Conservation (phyloP, 2,329 filamentous ascomycete species). For the Ophiostoma perfectum region DNA sequence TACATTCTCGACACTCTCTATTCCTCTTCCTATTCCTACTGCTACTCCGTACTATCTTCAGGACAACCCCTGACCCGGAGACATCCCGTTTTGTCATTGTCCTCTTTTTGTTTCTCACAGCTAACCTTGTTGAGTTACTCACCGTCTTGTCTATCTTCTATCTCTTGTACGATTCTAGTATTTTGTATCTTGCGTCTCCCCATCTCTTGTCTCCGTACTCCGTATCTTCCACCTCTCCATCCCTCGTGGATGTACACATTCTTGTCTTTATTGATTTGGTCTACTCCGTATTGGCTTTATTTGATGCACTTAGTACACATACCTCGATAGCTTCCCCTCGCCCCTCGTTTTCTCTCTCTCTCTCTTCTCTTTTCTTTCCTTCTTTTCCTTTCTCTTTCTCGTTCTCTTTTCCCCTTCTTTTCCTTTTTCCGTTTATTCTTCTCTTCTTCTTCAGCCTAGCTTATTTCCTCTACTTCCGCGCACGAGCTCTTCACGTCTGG, state of each 20-base stretch:
- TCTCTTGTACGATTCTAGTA: not conserved
- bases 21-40: no score
- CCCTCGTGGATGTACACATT: not conserved
- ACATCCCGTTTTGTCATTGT: slow-evolving; percentile 8
- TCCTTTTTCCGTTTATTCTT: not conserved
- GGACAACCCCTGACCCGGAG: slow-evolving; percentile 8
- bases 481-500: not conserved
- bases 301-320: slow-evolving; percentile 6
- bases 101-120: slow-evolving; percentile 1
- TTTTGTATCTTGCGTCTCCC: slow-evolving; percentile 29
- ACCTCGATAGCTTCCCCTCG: slow-evolving; percentile 5
- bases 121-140: slow-evolving; percentile 1
- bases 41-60: no score
- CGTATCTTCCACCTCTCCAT: not conserved
- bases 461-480: slow-evolving; percentile 3
- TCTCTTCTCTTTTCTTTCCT: slow-evolving; percentile 12
- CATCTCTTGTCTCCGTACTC: not conserved
- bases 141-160: not conserved
- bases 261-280: not conserved
- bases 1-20: not conserved
- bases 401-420: slow-evolving; percentile 5
- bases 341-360: not conserved
- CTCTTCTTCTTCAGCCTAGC: not conserved
- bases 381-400: slow-evolving; percentile 1
- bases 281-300: not conserved